These are phyloP conservation scores for Sporisorium exsertum DNA, from an alignment of 1,284 basidiomycete species.

Conservation along the genomic window DNA sequence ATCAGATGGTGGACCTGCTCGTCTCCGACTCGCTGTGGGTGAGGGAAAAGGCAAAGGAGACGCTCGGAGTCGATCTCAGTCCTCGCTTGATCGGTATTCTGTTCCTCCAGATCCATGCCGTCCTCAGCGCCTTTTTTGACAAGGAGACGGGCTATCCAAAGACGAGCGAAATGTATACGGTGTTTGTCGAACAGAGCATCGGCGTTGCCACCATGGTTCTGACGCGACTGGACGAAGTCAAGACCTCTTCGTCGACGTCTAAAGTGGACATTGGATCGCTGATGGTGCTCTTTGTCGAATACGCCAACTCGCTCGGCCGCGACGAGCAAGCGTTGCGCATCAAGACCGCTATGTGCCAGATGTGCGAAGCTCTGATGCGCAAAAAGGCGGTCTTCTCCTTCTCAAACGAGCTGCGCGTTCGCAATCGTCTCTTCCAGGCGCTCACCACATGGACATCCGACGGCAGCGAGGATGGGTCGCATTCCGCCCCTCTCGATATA, in stretches of 20 bases:
- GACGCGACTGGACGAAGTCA: slow-evolving; percentile 46
- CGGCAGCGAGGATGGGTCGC: slow-evolving; percentile 43
- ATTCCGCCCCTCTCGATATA: slow-evolving; percentile 32
- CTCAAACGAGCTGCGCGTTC: slow-evolving; percentile 60
- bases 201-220: slow-evolving; percentile 60
- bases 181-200: slow-evolving; percentile 67
- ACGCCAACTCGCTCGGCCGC: slow-evolving; percentile 60
- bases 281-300: slow-evolving; percentile 66
- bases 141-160: slow-evolving; percentile 59
- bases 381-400: slow-evolving; percentile 61
- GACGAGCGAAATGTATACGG: slow-evolving; percentile 61
- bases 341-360: slow-evolving; percentile 63
- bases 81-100: slow-evolving; percentile 58
- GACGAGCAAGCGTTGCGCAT: slow-evolving; percentile 62
- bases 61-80: slow-evolving; percentile 59
- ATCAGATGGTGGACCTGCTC: slow-evolving; percentile 66
- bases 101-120: slow-evolving; percentile 61
- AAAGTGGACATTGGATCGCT: slow-evolving; percentile 63
- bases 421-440: slow-evolving; percentile 65
- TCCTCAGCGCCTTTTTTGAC: slow-evolving; percentile 66
- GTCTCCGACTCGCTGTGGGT: slow-evolving; percentile 66
- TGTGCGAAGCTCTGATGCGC: slow-evolving; percentile 62
- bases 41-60: slow-evolving; percentile 67
- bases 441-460: slow-evolving; percentile 65
- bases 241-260: slow-evolving; percentile 30